Percentiles rank a stretch among this genome's conserved stretches.
phyloP scores from a whole-genome alignment of 2,329 filamentous ascomycete species.

The Cryphonectria nitschkei region DNA sequence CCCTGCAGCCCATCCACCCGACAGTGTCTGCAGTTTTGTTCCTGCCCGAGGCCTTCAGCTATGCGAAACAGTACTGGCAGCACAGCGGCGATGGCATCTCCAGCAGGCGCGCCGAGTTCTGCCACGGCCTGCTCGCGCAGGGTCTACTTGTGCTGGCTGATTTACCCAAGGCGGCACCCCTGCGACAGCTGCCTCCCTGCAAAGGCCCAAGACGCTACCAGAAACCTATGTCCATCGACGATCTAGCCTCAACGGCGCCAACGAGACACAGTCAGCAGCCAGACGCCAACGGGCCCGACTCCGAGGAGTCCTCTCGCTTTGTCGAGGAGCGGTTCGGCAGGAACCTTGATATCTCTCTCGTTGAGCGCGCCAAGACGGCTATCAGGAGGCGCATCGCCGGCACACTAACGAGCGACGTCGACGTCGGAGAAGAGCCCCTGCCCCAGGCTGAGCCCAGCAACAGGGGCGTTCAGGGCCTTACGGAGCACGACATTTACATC shows the following conservation, averaged over 20 bases:
- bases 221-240: slow-evolving; percentile 52
- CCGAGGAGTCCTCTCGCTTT: slow-evolving; percentile 74
- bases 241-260: slow-evolving; percentile 29
- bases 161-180: slow-evolving; percentile 32
- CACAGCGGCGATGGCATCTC: slow-evolving; percentile 93
- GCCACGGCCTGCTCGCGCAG: slow-evolving; percentile 73
- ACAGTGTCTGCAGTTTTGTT: slow-evolving; percentile 74
- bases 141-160: slow-evolving; percentile 54
- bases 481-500: slow-evolving; percentile 86
- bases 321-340: slow-evolving; percentile 93
- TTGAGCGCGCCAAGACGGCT: slow-evolving; percentile 81
- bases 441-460: slow-evolving; percentile 53
- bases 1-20: slow-evolving; percentile 59
- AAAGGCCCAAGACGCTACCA: slow-evolving; percentile 86
- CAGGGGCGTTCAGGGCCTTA: slow-evolving; percentile 66
- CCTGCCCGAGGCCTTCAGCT: slow-evolving; percentile 64
- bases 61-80: slow-evolving; percentile 97
- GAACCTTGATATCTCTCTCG: slow-evolving; percentile 80
- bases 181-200: slow-evolving; percentile 44
- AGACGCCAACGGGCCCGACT: slow-evolving; percentile 40
- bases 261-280: slow-evolving; percentile 25
- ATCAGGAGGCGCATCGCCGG: slow-evolving; percentile 88
- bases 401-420: slow-evolving; percentile 73
- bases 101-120: slow-evolving; percentile 89
- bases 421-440: slow-evolving; percentile 59